phyloP scores from a whole-genome alignment of 257 asterid genomes.

The Craterostigma plantagineum region DNA sequence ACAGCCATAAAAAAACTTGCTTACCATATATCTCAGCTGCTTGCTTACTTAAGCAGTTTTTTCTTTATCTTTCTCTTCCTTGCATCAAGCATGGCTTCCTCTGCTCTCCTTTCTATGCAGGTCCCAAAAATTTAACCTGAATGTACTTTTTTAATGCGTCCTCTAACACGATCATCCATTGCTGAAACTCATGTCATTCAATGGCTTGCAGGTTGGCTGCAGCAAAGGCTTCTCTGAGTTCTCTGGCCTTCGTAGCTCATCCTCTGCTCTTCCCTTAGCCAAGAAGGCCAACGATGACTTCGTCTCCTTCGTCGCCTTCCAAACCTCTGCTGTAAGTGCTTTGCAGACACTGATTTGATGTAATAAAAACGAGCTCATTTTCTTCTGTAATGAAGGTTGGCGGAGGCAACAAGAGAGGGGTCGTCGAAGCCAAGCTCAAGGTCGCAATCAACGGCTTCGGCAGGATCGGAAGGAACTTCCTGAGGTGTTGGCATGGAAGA shows the following conservation, averaged over 20 bases:
- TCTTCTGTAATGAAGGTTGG: background rate
- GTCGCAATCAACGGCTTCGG: slow-evolving; percentile 94
- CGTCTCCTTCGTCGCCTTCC: slow-evolving; percentile 51
- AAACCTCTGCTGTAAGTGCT: slow-evolving; percentile 74
- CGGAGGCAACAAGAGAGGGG: slow-evolving; percentile 22
- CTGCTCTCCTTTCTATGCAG: no score
- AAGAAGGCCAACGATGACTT: slow-evolving; percentile 45
- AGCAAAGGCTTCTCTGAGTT: slow-evolving; percentile 75
- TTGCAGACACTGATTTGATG: no score
- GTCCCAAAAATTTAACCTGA: no score
- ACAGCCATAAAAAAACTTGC: no score
- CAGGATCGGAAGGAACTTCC: slow-evolving; percentile 80
- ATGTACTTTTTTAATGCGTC: no score
- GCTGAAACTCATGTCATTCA: no score
- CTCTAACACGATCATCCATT: no score
- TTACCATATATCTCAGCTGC: background rate
- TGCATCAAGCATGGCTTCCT: no score
- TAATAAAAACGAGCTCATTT: no score
- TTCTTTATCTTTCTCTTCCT: no score
- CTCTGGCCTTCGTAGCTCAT: slow-evolving; percentile 55
- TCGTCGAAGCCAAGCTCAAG: slow-evolving; percentile 68
- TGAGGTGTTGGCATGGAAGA: slow-evolving; percentile 90
- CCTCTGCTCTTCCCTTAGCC: slow-evolving; percentile 36
- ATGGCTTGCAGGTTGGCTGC: slow-evolving; percentile 37
- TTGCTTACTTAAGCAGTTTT: background rate